Evolutionary conservation across 306 rosid species (phyloP).

Genomic region (Ceratonia siliqua): DNA sequence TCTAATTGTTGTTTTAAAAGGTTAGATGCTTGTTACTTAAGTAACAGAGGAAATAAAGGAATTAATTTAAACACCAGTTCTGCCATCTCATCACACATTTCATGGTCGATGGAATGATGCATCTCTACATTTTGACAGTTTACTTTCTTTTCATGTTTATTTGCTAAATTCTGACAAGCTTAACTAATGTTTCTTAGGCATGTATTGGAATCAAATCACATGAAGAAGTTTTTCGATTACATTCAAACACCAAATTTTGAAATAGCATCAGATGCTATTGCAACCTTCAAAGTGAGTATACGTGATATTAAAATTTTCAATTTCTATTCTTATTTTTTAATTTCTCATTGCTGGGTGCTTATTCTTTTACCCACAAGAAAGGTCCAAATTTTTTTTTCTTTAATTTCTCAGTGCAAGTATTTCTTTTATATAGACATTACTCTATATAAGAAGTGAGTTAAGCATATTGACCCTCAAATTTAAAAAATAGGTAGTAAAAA

Average conservation of each 20-base stretch:
- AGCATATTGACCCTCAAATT: background rate
- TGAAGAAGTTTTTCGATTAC: slow-evolving; percentile 71
- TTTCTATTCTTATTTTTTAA: background rate
- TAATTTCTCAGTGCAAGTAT: background rate
- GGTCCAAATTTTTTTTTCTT: background rate
- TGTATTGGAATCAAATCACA: slow-evolving; percentile 76
- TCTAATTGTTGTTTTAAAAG: background rate
- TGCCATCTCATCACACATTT: background rate
- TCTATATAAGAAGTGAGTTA: background rate
- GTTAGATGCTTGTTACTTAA: background rate
- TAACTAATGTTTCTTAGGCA: slow-evolving; percentile 46
- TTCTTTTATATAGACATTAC: background rate
- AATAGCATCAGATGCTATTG: slow-evolving; percentile 81
- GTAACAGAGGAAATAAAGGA: background rate
- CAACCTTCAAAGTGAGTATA: slow-evolving; percentile 73
- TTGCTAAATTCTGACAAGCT: slow-evolving; percentile 17
- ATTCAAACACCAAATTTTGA: slow-evolving; percentile 82
- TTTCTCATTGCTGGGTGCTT: background rate
- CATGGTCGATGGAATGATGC: background rate
- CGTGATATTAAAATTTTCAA: background rate
- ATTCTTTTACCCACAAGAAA: slow-evolving; percentile 1
- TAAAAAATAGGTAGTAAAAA: background rate
- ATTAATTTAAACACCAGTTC: background rate
- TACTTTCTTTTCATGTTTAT: background rate
- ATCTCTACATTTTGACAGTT: background rate